Base-by-base conservation (phyloP, 345 rosid species). In the Moricandia arvensis region DNA sequence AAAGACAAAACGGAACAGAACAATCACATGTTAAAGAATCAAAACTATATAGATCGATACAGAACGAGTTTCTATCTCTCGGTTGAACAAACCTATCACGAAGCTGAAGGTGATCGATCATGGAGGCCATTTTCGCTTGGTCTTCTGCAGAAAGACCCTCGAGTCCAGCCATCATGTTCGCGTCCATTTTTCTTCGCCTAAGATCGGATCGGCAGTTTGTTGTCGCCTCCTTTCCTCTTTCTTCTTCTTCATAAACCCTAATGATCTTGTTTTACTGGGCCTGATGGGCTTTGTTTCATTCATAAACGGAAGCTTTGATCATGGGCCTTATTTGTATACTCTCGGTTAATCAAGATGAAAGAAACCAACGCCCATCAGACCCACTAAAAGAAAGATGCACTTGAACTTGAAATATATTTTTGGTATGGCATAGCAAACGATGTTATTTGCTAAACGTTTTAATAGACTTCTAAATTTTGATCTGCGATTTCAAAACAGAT, bases 91-190 rank as follows among this genome's bases (percentile, higher is more conserved):
- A 93, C 97, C 95, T 93, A 77, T 90, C 95, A 30, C 95, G 97
- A 18, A 93, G 69, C 79, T 93, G 98, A 66, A 93, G 98, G 69
- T 89, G 89, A 38, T 93, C 98, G 75, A 93, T 93, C 93, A 89
- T 90, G 72, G 90, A 30, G 15, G 87, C 65, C 98, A 93, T 93
- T 62, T 85, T 82, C 17, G 68, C 68, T 85, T 89, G 80, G 79
- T 93, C 98, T 75, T 87, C 95, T 71, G 84, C 93, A 8, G 95
- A 85, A 61, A 90, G 84, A 62, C 92, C 92, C 11, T 93, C 98
- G 7, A 93, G 82, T 12, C 90, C 97, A 24, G 87, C 95, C 74
- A 93, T 64, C 89, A 90, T 89, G 82, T 71, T 86, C 83, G 90
- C 88, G 85, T 91, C 97, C 96, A 93, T 90, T 70, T 63, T 11